Evolutionary conservation across 1,139 yeast genomes (phyloP).

Genomic region (Saccharomyces hybrid): DNA sequence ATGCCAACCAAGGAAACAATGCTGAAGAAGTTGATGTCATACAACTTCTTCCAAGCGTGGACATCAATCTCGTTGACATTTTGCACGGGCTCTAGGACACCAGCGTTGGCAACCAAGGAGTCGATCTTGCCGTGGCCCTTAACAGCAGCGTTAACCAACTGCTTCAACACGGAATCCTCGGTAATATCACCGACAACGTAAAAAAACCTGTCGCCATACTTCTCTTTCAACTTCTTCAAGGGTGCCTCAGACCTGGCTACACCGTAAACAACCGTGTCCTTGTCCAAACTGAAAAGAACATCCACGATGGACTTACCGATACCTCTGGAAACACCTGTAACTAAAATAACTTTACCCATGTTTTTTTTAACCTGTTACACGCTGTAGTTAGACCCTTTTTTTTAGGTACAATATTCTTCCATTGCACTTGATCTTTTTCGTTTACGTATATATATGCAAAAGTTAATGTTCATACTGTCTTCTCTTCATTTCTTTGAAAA

Average conservation of each 20-base stretch:
- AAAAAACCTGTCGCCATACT: slow-evolving; percentile 47
- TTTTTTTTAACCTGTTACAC: neutral
- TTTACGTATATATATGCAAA: neutral
- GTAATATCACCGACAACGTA: slow-evolving; percentile 65
- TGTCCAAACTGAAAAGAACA: slow-evolving; percentile 38
- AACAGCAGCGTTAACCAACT: slow-evolving; percentile 43
- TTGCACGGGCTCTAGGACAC: slow-evolving; percentile 72
- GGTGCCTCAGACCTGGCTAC: slow-evolving; percentile 58
- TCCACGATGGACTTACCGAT: slow-evolving; percentile 70
- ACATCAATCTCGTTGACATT: slow-evolving; percentile 37
- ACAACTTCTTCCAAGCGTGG: slow-evolving; percentile 54
- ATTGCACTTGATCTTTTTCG: too few relatives aligned
- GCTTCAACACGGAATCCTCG: slow-evolving; percentile 36
- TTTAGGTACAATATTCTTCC: neutral
- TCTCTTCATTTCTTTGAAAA: slow-evolving; percentile 34
- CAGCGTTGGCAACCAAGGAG: slow-evolving; percentile 80
- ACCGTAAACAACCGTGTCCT: slow-evolving; percentile 58
- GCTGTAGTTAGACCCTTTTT: neutral
- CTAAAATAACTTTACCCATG: slow-evolving; percentile 37
- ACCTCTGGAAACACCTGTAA: slow-evolving; percentile 75
- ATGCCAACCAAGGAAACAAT: slow-evolving; percentile 41
- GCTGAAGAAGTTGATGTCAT: slow-evolving; percentile 74
- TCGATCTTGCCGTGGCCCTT: slow-evolving; percentile 46
- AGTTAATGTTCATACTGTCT: neutral
- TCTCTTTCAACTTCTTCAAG: slow-evolving; percentile 38